Base-by-base conservation (phyloP, 345 rosid genomes). In the Salix viminalis region DNA sequence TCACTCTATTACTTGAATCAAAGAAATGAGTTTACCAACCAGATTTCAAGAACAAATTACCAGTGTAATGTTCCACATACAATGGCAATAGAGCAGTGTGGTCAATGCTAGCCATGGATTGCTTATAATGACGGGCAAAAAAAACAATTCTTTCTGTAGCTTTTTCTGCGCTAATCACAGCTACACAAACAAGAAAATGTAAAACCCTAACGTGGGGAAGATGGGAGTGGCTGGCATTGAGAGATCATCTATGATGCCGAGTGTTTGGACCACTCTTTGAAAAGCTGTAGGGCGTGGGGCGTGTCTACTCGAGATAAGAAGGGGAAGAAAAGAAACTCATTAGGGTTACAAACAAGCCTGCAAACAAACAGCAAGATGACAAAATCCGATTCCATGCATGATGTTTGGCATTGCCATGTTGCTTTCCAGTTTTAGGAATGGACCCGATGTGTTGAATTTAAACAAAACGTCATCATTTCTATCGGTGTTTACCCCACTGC, bases 361-460 rank as follows among this genome's bases (percentile, higher is more conserved):
- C 37, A 74, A 64, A 69, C 82, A 74, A 70, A 58, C 65, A 69
- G 36, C 46, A 79, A 74, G 7, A 74, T 14, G 71, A 69, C 78
- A 79, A 69, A 74, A 46, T 61, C n/a, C 54, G 39, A 34, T 5
- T 36, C 12, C 26, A 44, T 39, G 62, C 5, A 78, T 79, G 65
- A 42, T 68, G 28, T 46, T 68, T 68, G 65, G 65, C 65, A 67
- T 65, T 24, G 76, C 16, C 8, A 37, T 11, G 67, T 42, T 23
- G 67, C 48, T 71, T 37, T 70, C 70, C 80, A 46, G 32, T 69
- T 71, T 36, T 21, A 60, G 62, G 58, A 61, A 70, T 70, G 79
- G 62, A 70, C 75, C 79, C 65, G 24, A 24, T 12, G 1, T n/a
- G 3, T 0, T 58, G 28, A 24, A 14, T 21, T 36, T 61, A 7